Base-by-base conservation (phyloP, 2,329 filamentous ascomycete species). In the Aureobasidium sp. region DNA sequence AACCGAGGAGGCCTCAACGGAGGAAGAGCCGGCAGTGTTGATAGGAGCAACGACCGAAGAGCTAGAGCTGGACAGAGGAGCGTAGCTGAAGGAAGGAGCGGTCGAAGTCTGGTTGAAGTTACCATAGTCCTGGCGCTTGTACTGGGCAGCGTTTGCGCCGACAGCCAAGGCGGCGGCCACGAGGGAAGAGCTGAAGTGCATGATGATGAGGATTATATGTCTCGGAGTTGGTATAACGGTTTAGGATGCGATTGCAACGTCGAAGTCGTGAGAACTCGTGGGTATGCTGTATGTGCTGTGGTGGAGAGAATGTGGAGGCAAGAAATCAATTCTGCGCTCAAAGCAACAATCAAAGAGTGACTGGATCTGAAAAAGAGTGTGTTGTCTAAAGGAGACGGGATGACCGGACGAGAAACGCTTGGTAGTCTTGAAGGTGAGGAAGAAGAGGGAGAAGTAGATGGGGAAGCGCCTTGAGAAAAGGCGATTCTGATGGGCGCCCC, bases 341-440 rank as follows among this genome's bases (percentile, higher is more conserved):
- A 61, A 44, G 39, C 48, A 63, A 37, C 31, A 44, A 62, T 65
- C 67, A 72, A 71, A 62, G 70, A 71, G 68, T 69, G 70, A 71
- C 65, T 67, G 65, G 64, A 61, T 20, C 64, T 67, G 66, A 63
- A 65, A 72, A 72, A 65, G 70, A 72, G 66, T 68, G 70, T 63
- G 64, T 64, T 68, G 70, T 68, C 70, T 70, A 48, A 67, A 52
- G 17, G 55, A 69, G 67, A 71, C 68, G 70, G 66, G 65, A 64
- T 62, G 65, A 53, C 59, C 47, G 49, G 42, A 62, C 60, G 36
- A 56, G 49, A 34, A 62, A 62, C 67, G 66, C 64, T 61, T 62
- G 66, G 69, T 68, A 66, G 67, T 66, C 68, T 62, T 67, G 65
- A 66, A 66, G 65, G 63, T 45, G 63, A 59, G 57, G 62, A 63